Conservation (phyloP, 2,329 filamentous ascomycete species). For the Colletotrichum simmondsii region DNA sequence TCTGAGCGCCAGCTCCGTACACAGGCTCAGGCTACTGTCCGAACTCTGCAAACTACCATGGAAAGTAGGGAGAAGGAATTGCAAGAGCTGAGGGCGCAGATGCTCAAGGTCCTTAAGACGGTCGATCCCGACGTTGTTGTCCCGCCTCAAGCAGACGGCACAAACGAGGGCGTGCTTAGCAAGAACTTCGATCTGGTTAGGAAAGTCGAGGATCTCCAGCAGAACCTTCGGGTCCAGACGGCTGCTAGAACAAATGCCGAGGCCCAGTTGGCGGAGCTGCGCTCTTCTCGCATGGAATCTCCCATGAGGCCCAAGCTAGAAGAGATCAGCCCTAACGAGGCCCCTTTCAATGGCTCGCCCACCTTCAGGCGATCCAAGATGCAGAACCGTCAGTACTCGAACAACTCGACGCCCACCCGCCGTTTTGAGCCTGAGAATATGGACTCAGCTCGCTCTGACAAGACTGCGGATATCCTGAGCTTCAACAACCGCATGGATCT, state of each 20-base stretch:
- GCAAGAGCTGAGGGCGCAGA: constrained; percentile 80
- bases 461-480: constrained; percentile 83
- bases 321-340: constrained; percentile 88
- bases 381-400: constrained; percentile 72
- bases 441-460: constrained; percentile 86
- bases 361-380: constrained; percentile 70
- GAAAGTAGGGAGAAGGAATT: constrained; percentile 86
- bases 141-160: constrained; percentile 67
- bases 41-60: constrained; percentile 81
- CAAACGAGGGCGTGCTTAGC: constrained; percentile 69
- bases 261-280: constrained; percentile 81
- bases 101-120: constrained; percentile 85
- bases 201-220: constrained; percentile 88
- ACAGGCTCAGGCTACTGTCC: constrained; percentile 87
- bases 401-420: constrained; percentile 81
- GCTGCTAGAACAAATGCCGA: constrained; percentile 87
- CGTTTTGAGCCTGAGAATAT: constrained; percentile 72
- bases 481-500: constrained; percentile 92
- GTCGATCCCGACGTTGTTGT: constrained; percentile 82
- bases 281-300: constrained; percentile 75
- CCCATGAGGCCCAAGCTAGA: constrained; percentile 81
- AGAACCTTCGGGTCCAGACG: constrained; percentile 84
- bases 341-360: constrained; percentile 78
- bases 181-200: constrained; percentile 86
- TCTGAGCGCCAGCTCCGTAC: constrained; percentile 86